Evolutionary conservation across 2,329 filamentous ascomycete species (phyloP).

Genomic region (Curvularia sp.): DNA sequence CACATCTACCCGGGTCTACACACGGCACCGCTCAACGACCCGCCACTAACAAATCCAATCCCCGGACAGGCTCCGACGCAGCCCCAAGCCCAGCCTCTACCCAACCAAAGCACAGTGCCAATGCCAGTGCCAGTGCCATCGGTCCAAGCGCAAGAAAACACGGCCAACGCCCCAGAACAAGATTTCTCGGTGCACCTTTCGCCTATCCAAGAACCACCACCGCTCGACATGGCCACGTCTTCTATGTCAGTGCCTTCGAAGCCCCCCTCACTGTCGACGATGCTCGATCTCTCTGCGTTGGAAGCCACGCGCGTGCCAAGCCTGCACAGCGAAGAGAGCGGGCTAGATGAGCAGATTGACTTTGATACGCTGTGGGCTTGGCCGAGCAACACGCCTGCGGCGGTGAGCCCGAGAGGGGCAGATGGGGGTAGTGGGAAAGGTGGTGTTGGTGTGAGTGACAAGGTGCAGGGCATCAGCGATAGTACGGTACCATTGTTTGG

Average conservation of each 20-base stretch:
- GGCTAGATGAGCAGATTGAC: conserved; percentile 52
- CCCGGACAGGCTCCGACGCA: neutral
- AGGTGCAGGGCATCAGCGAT: conserved; percentile 30
- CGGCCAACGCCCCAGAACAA: conserved; percentile 16
- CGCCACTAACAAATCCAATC: conserved; percentile 2
- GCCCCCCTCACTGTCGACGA: conserved; percentile 42
- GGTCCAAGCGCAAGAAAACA: conserved; percentile 5
- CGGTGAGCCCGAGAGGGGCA: conserved; percentile 35
- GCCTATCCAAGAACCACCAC: conserved; percentile 38
- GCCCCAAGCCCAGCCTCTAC: neutral
- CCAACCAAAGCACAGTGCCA: neutral
- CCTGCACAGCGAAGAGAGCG: conserved; percentile 44
- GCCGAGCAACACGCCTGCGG: conserved; percentile 47
- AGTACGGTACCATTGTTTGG: conserved; percentile 41
- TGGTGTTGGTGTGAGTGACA: conserved; percentile 27
- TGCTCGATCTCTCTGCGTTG: conserved; percentile 50
- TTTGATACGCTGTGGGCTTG: conserved; percentile 54
- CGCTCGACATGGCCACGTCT: conserved; percentile 13
- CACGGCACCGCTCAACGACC: conserved; percentile 36
- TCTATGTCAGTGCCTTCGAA: conserved; percentile 25
- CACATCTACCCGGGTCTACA: conserved; percentile 50
- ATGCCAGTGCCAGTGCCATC: neutral
- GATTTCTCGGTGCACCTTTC: conserved; percentile 43
- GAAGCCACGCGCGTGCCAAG: conserved; percentile 45
- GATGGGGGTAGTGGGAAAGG: conserved; percentile 4